A percentile compares a stretch with the other conserved stretches of the same genome.
Evolutionary conservation across 2,329 filamentous ascomycete genomes (phyloP).

Genomic region (Colletotrichum musae): DNA sequence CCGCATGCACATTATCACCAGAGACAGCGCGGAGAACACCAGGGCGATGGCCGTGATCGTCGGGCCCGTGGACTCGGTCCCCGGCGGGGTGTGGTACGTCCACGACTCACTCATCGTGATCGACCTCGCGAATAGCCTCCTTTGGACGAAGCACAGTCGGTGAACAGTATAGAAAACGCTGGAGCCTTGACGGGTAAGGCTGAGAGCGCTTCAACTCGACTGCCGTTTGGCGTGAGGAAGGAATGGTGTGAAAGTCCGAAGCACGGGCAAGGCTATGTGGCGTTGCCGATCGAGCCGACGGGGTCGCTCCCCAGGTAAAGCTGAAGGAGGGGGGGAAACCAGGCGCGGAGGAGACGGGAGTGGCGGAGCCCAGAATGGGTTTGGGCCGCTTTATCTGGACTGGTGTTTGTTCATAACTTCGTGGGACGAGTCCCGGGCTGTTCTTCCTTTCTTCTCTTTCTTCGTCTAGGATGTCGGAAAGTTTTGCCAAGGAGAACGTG

Average conservation of each 20-base stretch:
- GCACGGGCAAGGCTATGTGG: not conserved
- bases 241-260: not conserved
- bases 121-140: not conserved
- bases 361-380: constrained; percentile 24
- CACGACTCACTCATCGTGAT: constrained; percentile 44
- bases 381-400: constrained; percentile 31
- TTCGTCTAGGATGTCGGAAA: not conserved
- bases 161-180: not conserved
- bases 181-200: constrained; percentile 7
- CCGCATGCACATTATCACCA: constrained; percentile 50
- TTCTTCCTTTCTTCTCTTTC: not conserved
- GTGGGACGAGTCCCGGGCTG: not conserved
- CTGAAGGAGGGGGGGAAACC: constrained; percentile 9
- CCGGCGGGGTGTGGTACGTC: constrained; percentile 53
- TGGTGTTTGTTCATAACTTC: constrained; percentile 26
- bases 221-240: not conserved
- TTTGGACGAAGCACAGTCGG: not conserved
- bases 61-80: constrained; percentile 50
- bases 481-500: constrained; percentile 8
- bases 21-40: constrained; percentile 49
- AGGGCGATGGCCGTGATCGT: constrained; percentile 49
- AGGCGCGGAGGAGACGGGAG: constrained; percentile 19
- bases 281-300: constrained; percentile 29
- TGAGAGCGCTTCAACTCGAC: not conserved
- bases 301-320: not conserved